Percentiles rank a stretch among this genome's conserved stretches.
These are phyloP conservation scores for Sequoia sempervirens DNA, from an alignment of 75 land plant species.

Conservation along the genomic window DNA sequence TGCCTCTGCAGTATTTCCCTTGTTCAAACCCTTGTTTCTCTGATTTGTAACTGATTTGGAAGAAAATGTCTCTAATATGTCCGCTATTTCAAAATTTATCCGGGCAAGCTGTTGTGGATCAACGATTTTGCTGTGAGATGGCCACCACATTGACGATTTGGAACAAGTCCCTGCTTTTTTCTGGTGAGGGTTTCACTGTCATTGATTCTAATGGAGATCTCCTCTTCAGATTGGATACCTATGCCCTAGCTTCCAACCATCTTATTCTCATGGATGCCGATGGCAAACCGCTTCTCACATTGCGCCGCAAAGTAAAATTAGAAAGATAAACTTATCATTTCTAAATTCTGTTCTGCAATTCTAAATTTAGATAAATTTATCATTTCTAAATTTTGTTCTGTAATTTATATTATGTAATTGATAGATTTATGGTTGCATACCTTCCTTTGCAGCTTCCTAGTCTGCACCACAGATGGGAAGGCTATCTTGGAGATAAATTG, in stretches of 20 bases:
- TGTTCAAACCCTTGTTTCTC: too few species aligned
- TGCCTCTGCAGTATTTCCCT: too few species aligned
- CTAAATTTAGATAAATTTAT: not conserved
- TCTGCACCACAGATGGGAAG: conserved; percentile 66
- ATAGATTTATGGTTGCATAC: not conserved
- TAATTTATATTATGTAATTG: too few species aligned
- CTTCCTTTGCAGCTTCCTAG: conserved; percentile 43
- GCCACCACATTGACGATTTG: conserved; percentile 43
- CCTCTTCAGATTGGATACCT: conserved; percentile 47
- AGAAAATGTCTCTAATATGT: not conserved
- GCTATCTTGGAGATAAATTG: conserved; percentile 37
- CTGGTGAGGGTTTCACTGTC: conserved; percentile 33
- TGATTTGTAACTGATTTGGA: not conserved
- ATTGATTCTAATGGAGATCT: conserved; percentile 16
- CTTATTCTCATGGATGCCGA: conserved; percentile 52
- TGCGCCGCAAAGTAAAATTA: conserved; percentile 36
- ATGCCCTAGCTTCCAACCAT: conserved; percentile 3
- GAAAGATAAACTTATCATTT: not conserved
- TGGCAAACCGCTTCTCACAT: conserved; percentile 46
- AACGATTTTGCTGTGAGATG: conserved; percentile 19
- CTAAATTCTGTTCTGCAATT: not conserved
- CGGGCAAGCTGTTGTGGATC: conserved; percentile 19
- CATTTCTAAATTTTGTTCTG: too few species aligned
- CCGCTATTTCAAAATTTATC: not conserved
- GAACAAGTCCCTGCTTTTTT: conserved; percentile 52